A percentile compares a stretch with the other conserved stretches of the same genome.
These are phyloP conservation scores for Morella rubra DNA, from an alignment of 306 rosid genomes.

Conservation along the genomic window DNA sequence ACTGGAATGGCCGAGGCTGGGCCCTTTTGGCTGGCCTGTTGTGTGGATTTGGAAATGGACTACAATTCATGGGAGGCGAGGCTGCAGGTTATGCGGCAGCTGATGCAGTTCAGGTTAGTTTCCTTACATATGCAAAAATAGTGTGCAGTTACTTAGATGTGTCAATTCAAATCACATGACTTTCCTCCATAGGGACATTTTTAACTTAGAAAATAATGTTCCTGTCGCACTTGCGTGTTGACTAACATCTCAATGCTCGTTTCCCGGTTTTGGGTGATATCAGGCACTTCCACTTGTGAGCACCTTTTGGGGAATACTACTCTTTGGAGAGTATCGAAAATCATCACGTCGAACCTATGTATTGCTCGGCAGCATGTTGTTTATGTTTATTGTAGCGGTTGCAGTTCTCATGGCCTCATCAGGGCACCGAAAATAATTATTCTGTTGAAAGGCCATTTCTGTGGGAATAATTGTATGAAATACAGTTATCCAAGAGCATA, in stretches of 20 bases:
- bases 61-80: constrained; percentile 96
- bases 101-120: constrained; percentile 91
- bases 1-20: constrained; percentile 92
- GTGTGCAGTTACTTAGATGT: background rate
- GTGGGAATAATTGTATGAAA: background rate
- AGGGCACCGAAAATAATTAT: constrained; percentile 66
- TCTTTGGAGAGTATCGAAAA: constrained; percentile 82
- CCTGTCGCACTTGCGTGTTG: background rate
- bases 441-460: background rate
- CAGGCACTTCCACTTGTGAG: constrained; percentile 96
- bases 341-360: constrained; percentile 69
- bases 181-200: background rate
- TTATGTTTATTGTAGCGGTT: constrained; percentile 75
- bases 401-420: constrained; percentile 75
- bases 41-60: constrained; percentile 94
- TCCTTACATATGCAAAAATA: background rate
- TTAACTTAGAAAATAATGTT: background rate
- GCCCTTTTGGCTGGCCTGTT: constrained; percentile 86
- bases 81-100: constrained; percentile 99
- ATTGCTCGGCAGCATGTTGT: constrained; percentile 62
- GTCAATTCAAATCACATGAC: background rate
- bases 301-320: constrained; percentile 80
- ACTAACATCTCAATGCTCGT: background rate
- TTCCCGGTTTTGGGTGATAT: constrained; percentile 5
- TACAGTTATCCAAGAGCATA: background rate